Evolutionary conservation across 257 asterid species (phyloP), one percentile per base, ranked within the genome.

Genomic region (Salvia rosmarinus): DNA sequence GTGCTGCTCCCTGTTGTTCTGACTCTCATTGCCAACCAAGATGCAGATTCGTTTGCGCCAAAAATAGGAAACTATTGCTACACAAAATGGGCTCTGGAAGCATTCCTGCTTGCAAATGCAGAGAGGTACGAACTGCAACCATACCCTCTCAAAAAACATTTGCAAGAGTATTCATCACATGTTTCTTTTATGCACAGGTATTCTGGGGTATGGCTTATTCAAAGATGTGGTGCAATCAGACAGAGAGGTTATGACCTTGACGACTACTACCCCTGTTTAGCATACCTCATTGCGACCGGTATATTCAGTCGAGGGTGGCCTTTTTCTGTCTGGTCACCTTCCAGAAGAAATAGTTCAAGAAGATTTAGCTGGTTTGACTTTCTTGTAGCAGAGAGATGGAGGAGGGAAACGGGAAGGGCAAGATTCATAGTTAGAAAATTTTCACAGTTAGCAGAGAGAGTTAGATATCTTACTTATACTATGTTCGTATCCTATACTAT

Each of bases 171-270:
- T 51, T 67, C 37, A 28, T 19, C 61, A 16, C 11, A 1, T 59
- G 16, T 21, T 47, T 70, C 23, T 50, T 6, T 37, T n/a, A 65
- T 61, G 55, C n/a, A n/a, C 90, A 94, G 98, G 86, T 94, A 94
- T 73, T 85, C 90, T 0, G 98, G 96, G 11, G 99, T 94, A 76
- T 94, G 99, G 98, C 81, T 94, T 51, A 85, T 91, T 60, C 89
- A 88, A 71, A 86, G 99, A 82, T 94, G 99, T 67, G 96, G 96
- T 68, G 75, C 90, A 46, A 77, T 91, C 20, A 74, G 17, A 78
- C 77, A 79, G 64, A 84, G 81, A 72, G 96, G 88, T 23, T 95
- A 83, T 79, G 43, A 80, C 12, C 85, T 91, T 16, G 72, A 82
- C 19, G 86, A 89, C 50, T 89, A 87, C 82, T 85, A 84, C 71